Base-by-base conservation (phyloP, 768 basidiomycete genomes). In the Podaxis sp. region DNA sequence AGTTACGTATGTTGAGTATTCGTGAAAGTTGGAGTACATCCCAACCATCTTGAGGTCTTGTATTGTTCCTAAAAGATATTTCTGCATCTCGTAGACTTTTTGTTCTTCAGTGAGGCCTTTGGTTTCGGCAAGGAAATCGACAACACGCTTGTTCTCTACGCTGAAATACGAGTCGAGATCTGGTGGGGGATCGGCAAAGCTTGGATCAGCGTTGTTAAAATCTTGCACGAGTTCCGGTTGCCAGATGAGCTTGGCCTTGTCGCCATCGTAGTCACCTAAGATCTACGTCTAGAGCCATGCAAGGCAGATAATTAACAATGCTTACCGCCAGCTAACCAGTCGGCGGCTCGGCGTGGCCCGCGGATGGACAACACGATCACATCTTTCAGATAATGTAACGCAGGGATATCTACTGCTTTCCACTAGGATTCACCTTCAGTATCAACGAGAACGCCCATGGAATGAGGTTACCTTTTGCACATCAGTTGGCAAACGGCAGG, bases 401-500 rank as follows among this genome's bases (percentile, higher is more conserved):
- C 74, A 3, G 76, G 74, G 56, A 75, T 73, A 37, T 80, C 77
- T 0, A 89, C 86, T 2, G 87, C 83, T 62, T 72, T 79, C 52
- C 84, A 80, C 87, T 88, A 42, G 36, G 56, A 38, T 23, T 32
- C 46, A 18, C n/a, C 46, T 35, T 61, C 23, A 28, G 48, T 3
- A 37, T 10, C 27, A 10, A 48, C 2, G 13, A 4, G 60, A 4
- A 28, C 23, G 23, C 13, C 13, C 25, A 13, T 21, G 52, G 48
- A 44, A 18, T 27, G 40, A 55, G 36, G 71, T 23, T 63, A 85
- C 86, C 75, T 86, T 88, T 64, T 84, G 84, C 0, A 82, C 76
- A 68, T 90, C 88, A 0, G 81, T 85, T 1, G 88, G 86, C 0
- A 89, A 71, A 63, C 87, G 88, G 70, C 88, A 89, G n/a, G 88